phyloP scores from a whole-genome alignment of 108 stramenopile genomes.

The Seminavis robusta region DNA sequence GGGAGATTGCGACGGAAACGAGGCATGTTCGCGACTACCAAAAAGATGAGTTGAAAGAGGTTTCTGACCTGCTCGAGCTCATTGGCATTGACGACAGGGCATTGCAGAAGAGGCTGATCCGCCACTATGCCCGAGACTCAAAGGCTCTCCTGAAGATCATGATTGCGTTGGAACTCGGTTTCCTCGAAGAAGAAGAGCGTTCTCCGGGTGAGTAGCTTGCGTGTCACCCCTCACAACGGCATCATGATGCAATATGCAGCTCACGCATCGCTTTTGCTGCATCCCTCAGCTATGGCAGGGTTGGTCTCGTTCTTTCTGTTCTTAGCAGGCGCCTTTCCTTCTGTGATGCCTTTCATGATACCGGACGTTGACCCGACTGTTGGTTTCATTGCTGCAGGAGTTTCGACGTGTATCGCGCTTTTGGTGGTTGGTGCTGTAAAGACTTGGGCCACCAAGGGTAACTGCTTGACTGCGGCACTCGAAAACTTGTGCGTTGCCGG shows the following conservation, averaged over 20 bases:
- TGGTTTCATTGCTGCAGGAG: constrained; percentile 44
- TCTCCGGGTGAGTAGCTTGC: too few species aligned
- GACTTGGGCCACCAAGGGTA: constrained; percentile 70
- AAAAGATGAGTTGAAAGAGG: too few species aligned
- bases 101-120: constrained; percentile 29
- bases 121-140: constrained; percentile 49
- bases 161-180: constrained; percentile 75
- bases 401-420: constrained; percentile 33
- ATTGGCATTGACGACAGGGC: too few species aligned
- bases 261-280: too few species aligned
- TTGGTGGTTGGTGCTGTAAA: constrained; percentile 66
- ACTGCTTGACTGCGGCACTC: constrained; percentile 44
- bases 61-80: too few species aligned
- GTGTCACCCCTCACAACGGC: too few species aligned
- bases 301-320: constrained; percentile 45
- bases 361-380: constrained; percentile 22
- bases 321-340: constrained; percentile 60
- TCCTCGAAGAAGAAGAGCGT: constrained; percentile 64
- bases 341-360: constrained; percentile 60
- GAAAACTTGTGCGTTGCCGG: constrained; percentile 72
- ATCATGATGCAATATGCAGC: too few species aligned
- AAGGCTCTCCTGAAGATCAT: constrained; percentile 70
- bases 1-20: constrained; percentile 67
- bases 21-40: constrained; percentile 56
- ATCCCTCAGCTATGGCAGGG: constrained; percentile 54